These are phyloP conservation scores for Kalmusia sp. DNA, from an alignment of 2,329 filamentous ascomycete genomes.

Conservation along the genomic window DNA sequence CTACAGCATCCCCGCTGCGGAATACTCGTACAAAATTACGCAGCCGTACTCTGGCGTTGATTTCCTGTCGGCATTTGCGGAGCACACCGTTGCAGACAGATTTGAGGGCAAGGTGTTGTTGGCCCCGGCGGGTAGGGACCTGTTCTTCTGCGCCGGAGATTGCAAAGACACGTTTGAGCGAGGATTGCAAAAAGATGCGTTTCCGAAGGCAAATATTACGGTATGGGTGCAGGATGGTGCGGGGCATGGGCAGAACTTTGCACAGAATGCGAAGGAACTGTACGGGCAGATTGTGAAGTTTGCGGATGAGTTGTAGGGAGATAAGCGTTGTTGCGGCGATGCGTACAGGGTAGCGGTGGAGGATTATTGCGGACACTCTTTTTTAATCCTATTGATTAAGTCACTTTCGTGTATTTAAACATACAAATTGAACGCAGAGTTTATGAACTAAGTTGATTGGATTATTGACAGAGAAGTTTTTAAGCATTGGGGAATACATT, in stretches of 20 bases:
- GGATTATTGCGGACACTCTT: too few relatives aligned
- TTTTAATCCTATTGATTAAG: too few relatives aligned
- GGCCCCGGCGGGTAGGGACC: background rate
- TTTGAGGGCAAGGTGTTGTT: slow-evolving; percentile 3
- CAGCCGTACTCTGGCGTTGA: background rate
- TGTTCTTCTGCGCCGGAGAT: slow-evolving; percentile 1
- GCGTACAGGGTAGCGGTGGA: too few relatives aligned
- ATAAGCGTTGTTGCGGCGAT: too few relatives aligned
- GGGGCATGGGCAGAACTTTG: slow-evolving; percentile 8
- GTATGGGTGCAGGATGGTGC: background rate
- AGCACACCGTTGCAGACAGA: background rate
- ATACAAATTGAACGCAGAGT: too few relatives aligned
- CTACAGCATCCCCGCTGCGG: background rate
- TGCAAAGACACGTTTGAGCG: background rate
- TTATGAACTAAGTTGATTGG: too few relatives aligned
- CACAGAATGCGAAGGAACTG: background rate
- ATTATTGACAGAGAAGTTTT: too few relatives aligned
- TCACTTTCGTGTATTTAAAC: too few relatives aligned
- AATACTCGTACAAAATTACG: slow-evolving; percentile 6
- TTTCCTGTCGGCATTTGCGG: background rate
- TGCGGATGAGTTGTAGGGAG: background rate
- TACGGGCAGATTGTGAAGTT: background rate
- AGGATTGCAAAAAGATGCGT: background rate
- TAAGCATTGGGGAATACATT: too few relatives aligned
- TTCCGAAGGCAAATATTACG: background rate